Base-by-base conservation (phyloP, 2,329 filamentous ascomycete genomes). In the Clarireedia homoeocarpa region DNA sequence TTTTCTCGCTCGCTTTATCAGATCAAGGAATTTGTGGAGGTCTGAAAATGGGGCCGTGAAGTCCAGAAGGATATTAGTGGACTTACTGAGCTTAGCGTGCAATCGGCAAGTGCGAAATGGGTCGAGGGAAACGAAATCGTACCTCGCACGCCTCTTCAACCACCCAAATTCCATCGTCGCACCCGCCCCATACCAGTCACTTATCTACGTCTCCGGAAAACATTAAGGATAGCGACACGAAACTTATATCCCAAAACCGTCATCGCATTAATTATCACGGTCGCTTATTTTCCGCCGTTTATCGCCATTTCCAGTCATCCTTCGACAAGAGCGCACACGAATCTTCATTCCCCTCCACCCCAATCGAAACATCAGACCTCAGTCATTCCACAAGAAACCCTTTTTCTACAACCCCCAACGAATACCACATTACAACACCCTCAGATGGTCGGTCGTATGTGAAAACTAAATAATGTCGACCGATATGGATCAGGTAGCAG, bases 391-490 rank as follows among this genome's bases (percentile, higher is more conserved):
- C 24, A 9, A 20, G 7, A 34, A 9, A 26, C 10, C 23, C 38
- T 3, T 48, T 23, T 27, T 20, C 14, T 36, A 15, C 34, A 30
- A 7, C 7, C 38, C 38, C 17, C 27, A 27, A 6, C 26, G 17
- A 20, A 20, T 24, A 23, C 34, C 27, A 34, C 27, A 36, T 2
- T 34, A 6, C 4, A 55, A 20, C 23, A 9, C 30, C 27, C 30
- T 45, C 53, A 39, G 38, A 55, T 51, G 50, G 46, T 64, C 54
- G 62, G 59, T 62, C 63, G 59, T 60, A 68, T 67, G 62, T 55
- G 58, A 50, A 12, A 59, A 48, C 52, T 57, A 39, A 52, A 52
- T 59, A 40, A 69, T 69, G 67, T 65, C 64, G 53, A 57, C 59
- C 53, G 63, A 63, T 58, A 51, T 34, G 47, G 58, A 61, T 45